Conservation (phyloP, 1,284 basidiomycete genomes). For the Ceraceosorus guamensis region DNA sequence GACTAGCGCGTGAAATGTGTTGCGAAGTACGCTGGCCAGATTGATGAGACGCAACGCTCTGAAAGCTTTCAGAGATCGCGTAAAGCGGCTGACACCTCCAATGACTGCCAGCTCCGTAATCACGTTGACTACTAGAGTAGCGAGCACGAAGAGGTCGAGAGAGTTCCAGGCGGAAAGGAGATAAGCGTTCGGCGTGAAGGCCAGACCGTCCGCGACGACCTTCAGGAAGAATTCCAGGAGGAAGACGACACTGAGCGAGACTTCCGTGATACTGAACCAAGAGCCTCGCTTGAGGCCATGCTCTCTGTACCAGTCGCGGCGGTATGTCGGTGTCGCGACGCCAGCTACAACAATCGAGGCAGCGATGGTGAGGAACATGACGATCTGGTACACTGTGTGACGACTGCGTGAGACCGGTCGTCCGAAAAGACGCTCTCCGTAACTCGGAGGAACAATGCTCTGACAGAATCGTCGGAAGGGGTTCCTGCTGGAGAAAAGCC, state of each 20-base stretch:
- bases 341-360: slow-evolving; percentile 77
- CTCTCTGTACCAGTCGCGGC: slow-evolving; percentile 62
- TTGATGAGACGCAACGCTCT: slow-evolving; percentile 85
- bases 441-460: slow-evolving; percentile 70
- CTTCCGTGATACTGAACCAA: slow-evolving; percentile 85
- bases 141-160: slow-evolving; percentile 79
- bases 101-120: slow-evolving; percentile 69
- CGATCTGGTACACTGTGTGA: slow-evolving; percentile 66
- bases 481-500: slow-evolving; percentile 79
- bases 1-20: slow-evolving; percentile 84
- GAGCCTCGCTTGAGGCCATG: slow-evolving; percentile 62
- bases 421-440: slow-evolving; percentile 65
- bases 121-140: slow-evolving; percentile 74
- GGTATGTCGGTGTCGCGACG: slow-evolving; percentile 78
- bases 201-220: slow-evolving; percentile 77
- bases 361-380: slow-evolving; percentile 70
- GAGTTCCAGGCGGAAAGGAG: slow-evolving; percentile 85
- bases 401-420: slow-evolving; percentile 50
- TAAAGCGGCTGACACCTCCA: slow-evolving; percentile 67
- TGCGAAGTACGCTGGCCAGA: slow-evolving; percentile 60
- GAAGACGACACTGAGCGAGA: slow-evolving; percentile 67
- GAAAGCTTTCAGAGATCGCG: slow-evolving; percentile 79
- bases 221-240: slow-evolving; percentile 83
- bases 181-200: slow-evolving; percentile 88
- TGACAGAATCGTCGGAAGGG: slow-evolving; percentile 71